Base-by-base conservation (phyloP, 1,139 yeast genomes). In the Kazachstania sp. region DNA sequence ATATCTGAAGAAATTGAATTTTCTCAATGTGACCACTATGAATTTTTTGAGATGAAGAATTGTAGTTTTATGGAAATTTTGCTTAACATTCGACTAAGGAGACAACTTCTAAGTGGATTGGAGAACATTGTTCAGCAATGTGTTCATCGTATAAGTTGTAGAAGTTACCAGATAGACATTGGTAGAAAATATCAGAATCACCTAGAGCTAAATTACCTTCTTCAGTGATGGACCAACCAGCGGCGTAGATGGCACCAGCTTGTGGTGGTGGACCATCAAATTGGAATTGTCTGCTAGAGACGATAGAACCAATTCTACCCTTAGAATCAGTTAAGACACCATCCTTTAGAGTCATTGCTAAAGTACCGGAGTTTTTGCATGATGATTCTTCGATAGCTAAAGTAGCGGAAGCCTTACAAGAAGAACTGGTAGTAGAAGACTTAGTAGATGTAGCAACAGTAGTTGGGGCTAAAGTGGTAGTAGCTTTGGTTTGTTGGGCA, bases 201-300 rank as follows among this genome's bases (percentile, higher is more conserved):
- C 92, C 94, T 58, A 84, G 71, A 50, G 87, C 86, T 66, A 85
- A 77, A 72, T 72, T 65, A 59, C 87, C 87, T 47, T 78, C 83
- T 48, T 67, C 60, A 50, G 82, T 74, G 59, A 83, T 69, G 44
- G 85, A 74, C 94, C 94, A 85, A 57, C 94, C 94, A 51, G 80
- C 86, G 64, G 94, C 94, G 70, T 81, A 83, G 69, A 84, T 80
- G 59, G 88, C 76, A 69, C 94, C 94, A 51, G 92, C 90, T 75
- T 84, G 94, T 62, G 92, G 92, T 70, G 90, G 88, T 59, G 92
- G 94, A 68, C 92, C 92, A 65, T 84, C 94, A 63, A 84, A 84
- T 73, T 84, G 94, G 83, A 84, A 84, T 73, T 84, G 94, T 73
- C 83, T 78, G 83, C 83, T 83, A 53, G 90, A 82, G 59, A 84